These are phyloP conservation scores for Kazachstania taianensis DNA, from an alignment of 805 yeast genomes.

Conservation along the genomic window DNA sequence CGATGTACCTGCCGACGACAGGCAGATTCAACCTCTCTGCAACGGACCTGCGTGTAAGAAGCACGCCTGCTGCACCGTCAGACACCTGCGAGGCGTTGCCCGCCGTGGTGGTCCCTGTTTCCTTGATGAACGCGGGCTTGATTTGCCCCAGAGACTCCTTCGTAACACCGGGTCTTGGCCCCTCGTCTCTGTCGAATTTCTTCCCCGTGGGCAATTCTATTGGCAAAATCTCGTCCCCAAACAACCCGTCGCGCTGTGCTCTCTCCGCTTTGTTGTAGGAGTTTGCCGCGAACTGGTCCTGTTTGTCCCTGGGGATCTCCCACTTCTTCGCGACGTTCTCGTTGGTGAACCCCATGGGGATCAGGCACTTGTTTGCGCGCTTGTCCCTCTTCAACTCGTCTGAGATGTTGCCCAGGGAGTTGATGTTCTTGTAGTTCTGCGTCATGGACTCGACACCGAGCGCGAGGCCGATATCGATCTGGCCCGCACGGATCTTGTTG, in stretches of 20 bases:
- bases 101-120: slow-evolving; percentile 77
- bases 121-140: slow-evolving; percentile 76
- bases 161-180: slow-evolving; percentile 82
- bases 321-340: slow-evolving; percentile 76
- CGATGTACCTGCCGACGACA: slow-evolving; percentile 70
- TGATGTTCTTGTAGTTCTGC: slow-evolving; percentile 66
- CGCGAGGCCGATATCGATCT: slow-evolving; percentile 84
- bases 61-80: slow-evolving; percentile 90
- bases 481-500: slow-evolving; percentile 76
- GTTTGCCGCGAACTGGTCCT: slow-evolving; percentile 81
- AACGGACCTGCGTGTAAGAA: slow-evolving; percentile 73
- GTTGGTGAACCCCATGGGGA: slow-evolving; percentile 95
- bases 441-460: slow-evolving; percentile 94
- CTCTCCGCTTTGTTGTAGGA: slow-evolving; percentile 77
- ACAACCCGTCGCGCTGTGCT: slow-evolving; percentile 63
- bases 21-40: slow-evolving; percentile 68
- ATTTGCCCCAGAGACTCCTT: slow-evolving; percentile 63
- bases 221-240: slow-evolving; percentile 84
- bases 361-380: slow-evolving; percentile 62
- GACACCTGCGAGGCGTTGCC: slow-evolving; percentile 95
- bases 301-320: slow-evolving; percentile 54
- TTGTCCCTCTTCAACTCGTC: slow-evolving; percentile 35
- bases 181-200: slow-evolving; percentile 64
- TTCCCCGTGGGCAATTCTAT: slow-evolving; percentile 43
- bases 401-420: slow-evolving; percentile 54